Evolutionary conservation across 106 monocot genomes (phyloP), one percentile per base, ranked within the genome.

Genomic region (Dendrobium chrysotoxum): DNA sequence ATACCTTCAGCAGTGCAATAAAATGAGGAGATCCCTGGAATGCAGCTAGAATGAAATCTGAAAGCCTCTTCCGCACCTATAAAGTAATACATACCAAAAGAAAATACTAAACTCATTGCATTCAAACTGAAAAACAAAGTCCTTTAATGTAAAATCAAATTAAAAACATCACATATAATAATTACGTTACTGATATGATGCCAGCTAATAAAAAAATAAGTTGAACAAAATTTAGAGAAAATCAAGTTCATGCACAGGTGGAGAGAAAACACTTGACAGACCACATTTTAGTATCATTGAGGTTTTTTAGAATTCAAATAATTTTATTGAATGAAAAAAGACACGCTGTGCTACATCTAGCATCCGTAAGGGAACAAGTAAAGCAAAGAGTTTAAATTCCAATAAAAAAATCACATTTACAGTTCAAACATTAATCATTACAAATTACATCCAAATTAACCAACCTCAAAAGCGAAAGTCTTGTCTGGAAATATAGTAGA

Each of bases 1-100:
- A 57, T 95, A 93, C 96, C 92, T 97, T 97, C 72, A 97, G 78
- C 50, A 97, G 78, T 28, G 94, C 92, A 85, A 97, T 91, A 81
- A 92, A 91, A 79, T 85, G 81, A 79, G 94, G 97, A 81, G 77
- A 91, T 45, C 82, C 79, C 75, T 97, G 94, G 85, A 97, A 94
- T 78, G 86, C 92, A 85, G 88, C 90, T 40, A 94, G 55, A 77
- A 97, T 85, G 67, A 97, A 97, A 84, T 91, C 93, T 78, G 83
- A 82, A 79, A 92, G 79, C 81, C 89, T 94, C 81, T 81, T 94
- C 67, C 85, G 77, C 26, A 91, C 97, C 96, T 96, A 75, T 66
- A 86, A 70, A 26, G 76, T 72, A 26, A 5, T 25, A 65, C 35
- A 40, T 2, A 38, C 23, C 8, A 80, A 50, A 42, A 12, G 15